Percentiles rank a stretch among this genome's conserved stretches.
phyloP scores from a whole-genome alignment of 2,329 filamentous ascomycete species.

The Neurospora sp. region DNA sequence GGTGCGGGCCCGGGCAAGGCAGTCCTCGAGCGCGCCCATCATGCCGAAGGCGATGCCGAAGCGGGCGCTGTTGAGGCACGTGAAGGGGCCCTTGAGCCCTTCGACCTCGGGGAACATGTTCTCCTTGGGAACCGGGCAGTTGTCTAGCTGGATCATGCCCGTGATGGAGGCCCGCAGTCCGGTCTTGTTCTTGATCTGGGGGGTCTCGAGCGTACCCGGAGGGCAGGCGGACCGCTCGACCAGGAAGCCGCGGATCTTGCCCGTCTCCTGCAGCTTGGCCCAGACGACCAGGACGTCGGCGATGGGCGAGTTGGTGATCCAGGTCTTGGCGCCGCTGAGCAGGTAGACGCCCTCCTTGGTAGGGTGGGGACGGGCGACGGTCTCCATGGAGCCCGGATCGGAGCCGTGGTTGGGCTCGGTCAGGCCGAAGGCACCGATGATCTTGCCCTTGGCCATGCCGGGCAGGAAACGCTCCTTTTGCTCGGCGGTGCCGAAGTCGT shows the following conservation, averaged over 20 bases:
- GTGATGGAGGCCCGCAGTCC: conserved; percentile 88
- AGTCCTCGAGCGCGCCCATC: conserved; percentile 91
- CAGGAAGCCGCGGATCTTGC: conserved; percentile 89
- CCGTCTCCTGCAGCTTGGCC: conserved; percentile 85
- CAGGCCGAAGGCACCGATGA: conserved; percentile 72
- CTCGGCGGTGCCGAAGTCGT: conserved; percentile 71
- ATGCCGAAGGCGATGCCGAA: conserved; percentile 91
- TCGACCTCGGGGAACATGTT: conserved; percentile 94
- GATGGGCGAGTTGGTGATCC: conserved; percentile 88
- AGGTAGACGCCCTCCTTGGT: conserved; percentile 67
- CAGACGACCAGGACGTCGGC: conserved; percentile 75
- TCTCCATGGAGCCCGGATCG: conserved; percentile 81
- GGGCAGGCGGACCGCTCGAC: conserved; percentile 80
- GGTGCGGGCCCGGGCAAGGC: conserved; percentile 65
- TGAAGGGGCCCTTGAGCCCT: conserved; percentile 80
- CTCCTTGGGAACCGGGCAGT: conserved; percentile 74
- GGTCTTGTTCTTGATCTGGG: conserved; percentile 89
- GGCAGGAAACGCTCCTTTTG: conserved; percentile 74
- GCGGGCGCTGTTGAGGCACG: conserved; percentile 86
- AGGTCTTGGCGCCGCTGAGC: conserved; percentile 72
- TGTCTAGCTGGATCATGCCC: conserved; percentile 94
- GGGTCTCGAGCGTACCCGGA: conserved; percentile 81
- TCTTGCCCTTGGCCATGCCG: conserved; percentile 63
- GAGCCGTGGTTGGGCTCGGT: conserved; percentile 86
- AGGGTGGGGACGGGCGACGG: conserved; percentile 65